phyloP scores from a whole-genome alignment of 2,329 filamentous ascomycete species.

The Cladophialophora immunda region DNA sequence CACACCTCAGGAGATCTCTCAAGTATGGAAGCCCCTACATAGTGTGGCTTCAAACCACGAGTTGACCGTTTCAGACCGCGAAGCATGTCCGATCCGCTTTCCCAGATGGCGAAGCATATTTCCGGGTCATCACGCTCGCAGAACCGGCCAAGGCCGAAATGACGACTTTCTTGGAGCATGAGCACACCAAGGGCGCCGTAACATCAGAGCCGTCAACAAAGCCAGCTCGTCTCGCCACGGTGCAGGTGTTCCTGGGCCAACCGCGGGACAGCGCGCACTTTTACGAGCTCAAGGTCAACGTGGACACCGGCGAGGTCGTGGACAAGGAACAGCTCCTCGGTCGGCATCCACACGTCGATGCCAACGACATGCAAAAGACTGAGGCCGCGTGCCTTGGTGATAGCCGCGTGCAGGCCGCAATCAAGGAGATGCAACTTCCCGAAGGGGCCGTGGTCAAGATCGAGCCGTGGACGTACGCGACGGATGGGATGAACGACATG shows the following conservation, averaged over 20 bases:
- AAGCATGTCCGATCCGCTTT: constrained; percentile 49
- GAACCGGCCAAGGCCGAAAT: constrained; percentile 62
- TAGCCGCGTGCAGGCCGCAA: constrained; percentile 53
- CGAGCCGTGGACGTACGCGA: constrained; percentile 66
- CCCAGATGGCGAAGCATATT: constrained; percentile 49
- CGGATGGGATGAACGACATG: constrained; percentile 64
- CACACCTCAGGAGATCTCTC: constrained; percentile 44
- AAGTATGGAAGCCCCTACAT: constrained; percentile 34
- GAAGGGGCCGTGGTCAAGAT: constrained; percentile 55
- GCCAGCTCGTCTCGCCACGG: constrained; percentile 51
- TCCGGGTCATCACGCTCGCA: constrained; percentile 60
- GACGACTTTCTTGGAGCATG: constrained; percentile 55
- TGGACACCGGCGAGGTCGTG: constrained; percentile 39
- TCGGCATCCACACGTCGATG: constrained; percentile 59
- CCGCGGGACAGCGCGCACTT: constrained; percentile 45
- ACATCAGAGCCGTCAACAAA: constrained; percentile 21
- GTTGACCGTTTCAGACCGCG: constrained; percentile 37
- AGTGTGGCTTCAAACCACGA: background rate
- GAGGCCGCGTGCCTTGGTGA: constrained; percentile 59
- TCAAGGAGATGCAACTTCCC: constrained; percentile 56
- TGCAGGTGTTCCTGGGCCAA: constrained; percentile 47
- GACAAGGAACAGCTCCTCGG: constrained; percentile 49
- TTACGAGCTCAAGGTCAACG: constrained; percentile 46
- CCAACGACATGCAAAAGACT: constrained; percentile 58
- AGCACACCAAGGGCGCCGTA: constrained; percentile 46